phyloP scores from a whole-genome alignment of 2,329 filamentous ascomycete genomes.

The Talaromyces atroroseus region DNA sequence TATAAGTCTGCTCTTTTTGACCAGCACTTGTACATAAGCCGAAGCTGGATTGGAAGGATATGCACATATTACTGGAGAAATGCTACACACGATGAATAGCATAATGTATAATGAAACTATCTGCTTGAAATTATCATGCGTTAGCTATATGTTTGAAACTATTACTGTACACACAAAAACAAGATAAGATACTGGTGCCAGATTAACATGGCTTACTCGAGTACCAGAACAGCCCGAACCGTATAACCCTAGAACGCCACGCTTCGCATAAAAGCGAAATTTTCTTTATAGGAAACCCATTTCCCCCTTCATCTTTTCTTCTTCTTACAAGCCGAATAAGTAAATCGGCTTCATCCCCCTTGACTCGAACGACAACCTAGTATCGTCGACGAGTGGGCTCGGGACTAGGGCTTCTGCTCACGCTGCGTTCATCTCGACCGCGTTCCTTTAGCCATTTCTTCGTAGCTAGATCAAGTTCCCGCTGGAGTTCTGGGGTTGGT shows the following conservation, averaged over 20 bases:
- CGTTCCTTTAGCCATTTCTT: conserved; percentile 93
- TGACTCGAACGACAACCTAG: conserved; percentile 32
- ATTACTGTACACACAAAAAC: conserved; percentile 10
- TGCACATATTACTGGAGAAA: conserved; percentile 11
- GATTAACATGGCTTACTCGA: conserved; percentile 2
- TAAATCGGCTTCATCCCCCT: neutral
- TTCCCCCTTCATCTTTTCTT: neutral
- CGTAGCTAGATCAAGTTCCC: conserved; percentile 78
- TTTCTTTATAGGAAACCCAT: neutral
- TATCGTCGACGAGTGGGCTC: conserved; percentile 71
- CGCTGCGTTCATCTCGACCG: conserved; percentile 77
- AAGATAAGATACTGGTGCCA: conserved; percentile 2
- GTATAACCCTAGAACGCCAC: conserved; percentile 10
- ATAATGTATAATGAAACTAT: conserved; percentile 3
- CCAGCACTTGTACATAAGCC: conserved; percentile 4
- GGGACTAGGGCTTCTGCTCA: conserved; percentile 75
- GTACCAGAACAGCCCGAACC: conserved; percentile 1
- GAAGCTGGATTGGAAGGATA: conserved; percentile 6
- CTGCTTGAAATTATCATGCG: neutral
- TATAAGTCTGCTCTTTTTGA: neutral
- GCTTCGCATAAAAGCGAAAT: conserved; percentile 6
- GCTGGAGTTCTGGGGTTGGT: conserved; percentile 78
- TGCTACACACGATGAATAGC: neutral
- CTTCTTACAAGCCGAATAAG: neutral
- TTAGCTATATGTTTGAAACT: conserved; percentile 3